Evolutionary conservation across 768 basidiomycete genomes (phyloP), one percentile per base, ranked within the genome.

Genomic region (Pisolithus orientalis): DNA sequence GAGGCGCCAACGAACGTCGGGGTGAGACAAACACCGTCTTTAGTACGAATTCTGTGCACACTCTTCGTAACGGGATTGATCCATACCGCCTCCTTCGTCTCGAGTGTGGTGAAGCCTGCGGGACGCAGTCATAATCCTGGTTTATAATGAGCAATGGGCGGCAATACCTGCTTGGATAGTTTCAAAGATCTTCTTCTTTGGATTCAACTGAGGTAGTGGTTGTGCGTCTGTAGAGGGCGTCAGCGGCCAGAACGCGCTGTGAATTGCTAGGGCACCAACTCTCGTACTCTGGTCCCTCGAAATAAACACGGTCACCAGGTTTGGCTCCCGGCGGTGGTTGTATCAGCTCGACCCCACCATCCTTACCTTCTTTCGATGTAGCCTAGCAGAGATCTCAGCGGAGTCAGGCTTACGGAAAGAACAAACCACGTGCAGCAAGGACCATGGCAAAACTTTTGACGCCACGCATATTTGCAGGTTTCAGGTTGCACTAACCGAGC

Each of bases 131-230:
- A 50, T 34, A 51, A 53, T n/a, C 45, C 14, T 28, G 46, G 27
- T 5, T 7, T 40, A 44, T 44, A 48, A 43, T 46, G 57, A 44
- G 31, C 50, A 51, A n/a, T 49, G 32, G 29, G 32, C 0, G 14
- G 29, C 14, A 70, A 24, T 59, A 85, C 91, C 87, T 47, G 94
- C 93, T 65, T 96, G 96, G 47, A 99, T 82, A 0, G 94, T 87
- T 72, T 99, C 96, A 62, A 97, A 99, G 31, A 98, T 90, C 74
- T 98, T 99, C 76, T 96, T 98, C 74, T 98, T 99, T 11, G 96
- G 96, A 70, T 97, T 97, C 52, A 99, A 75, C 62, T 94, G 92
- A 6, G 86, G 63, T 24, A 95, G 72, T 0, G 94, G 88, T 17
- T 75, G 78, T 1, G 77, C 76, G 59, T 73, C 86, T 86, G 50